Evolutionary conservation across 1,284 basidiomycete species (phyloP).

Genomic region (Salmacisia buchloeana): DNA sequence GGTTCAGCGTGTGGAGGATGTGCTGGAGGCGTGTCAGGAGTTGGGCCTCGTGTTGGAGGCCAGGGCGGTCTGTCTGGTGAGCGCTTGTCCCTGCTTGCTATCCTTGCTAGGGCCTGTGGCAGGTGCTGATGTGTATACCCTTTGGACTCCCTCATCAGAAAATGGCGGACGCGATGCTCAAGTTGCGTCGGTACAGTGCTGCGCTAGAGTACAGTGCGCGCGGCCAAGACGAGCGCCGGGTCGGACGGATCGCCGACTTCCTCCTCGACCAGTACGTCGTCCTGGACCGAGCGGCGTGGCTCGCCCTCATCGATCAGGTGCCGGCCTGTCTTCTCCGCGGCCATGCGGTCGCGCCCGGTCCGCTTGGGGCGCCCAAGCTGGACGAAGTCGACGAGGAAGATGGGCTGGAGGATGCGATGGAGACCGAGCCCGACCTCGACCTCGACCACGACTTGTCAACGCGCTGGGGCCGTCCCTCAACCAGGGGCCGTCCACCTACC

Average conservation of each 20-base stretch:
- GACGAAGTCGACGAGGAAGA: slow-evolving; percentile 14
- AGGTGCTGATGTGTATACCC: too few species aligned
- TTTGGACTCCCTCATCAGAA: too few species aligned
- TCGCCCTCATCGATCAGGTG: slow-evolving; percentile 39
- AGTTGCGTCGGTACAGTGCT: not conserved
- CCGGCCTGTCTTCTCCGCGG: slow-evolving; percentile 33
- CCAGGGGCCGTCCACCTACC: too few species aligned
- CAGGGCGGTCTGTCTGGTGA: slow-evolving; percentile 36
- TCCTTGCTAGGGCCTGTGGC: too few species aligned
- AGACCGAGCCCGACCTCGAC: too few species aligned
- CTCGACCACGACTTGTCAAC: too few species aligned
- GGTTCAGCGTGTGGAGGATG: slow-evolving; percentile 35
- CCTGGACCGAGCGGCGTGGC: slow-evolving; percentile 31
- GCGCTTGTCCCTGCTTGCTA: not conserved
- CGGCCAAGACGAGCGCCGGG: not conserved
- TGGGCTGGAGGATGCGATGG: slow-evolving; percentile 8
- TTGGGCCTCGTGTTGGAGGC: slow-evolving; percentile 41
- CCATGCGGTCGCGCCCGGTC: not conserved
- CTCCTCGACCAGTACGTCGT: slow-evolving; percentile 29
- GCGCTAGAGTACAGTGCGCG: slow-evolving; percentile 2
- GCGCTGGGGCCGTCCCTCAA: too few species aligned
- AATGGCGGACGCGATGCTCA: slow-evolving; percentile 40
- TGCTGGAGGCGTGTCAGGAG: slow-evolving; percentile 41
- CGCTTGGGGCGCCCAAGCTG: slow-evolving; percentile 8
- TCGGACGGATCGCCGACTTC: slow-evolving; percentile 1